Conservation (phyloP, 495 filamentous ascomycete genomes). For the Tuber magnatum region DNA sequence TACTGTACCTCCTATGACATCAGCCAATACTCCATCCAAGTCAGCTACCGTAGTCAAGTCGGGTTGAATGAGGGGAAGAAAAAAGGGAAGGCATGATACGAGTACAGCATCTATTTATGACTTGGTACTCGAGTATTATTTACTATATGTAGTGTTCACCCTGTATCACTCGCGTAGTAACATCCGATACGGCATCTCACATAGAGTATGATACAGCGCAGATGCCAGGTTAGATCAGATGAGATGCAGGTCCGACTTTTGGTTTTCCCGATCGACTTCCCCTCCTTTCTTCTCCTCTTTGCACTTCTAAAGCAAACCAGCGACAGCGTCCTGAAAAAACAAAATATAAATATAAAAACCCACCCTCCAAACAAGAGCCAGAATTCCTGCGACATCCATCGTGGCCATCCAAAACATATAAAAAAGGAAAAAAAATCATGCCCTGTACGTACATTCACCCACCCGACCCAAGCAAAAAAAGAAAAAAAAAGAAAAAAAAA, state of each 20-base stretch:
- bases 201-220: background rate
- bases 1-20: background rate
- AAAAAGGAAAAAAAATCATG: background rate
- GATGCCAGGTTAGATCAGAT: background rate
- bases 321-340: background rate
- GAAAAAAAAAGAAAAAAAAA: background rate
- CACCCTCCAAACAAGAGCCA: background rate
- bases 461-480: background rate
- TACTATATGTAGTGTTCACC: background rate
- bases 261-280: background rate
- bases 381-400: background rate
- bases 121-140: background rate
- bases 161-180: background rate
- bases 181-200: constrained; percentile 1
- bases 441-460: background rate
- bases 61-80: background rate
- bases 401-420: background rate
- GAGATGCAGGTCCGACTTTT: background rate
- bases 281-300: background rate
- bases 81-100: background rate
- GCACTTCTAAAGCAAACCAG: background rate
- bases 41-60: background rate
- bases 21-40: constrained; percentile 7
- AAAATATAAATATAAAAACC: background rate
- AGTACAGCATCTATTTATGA: background rate